Evolutionary conservation across 2,329 filamentous ascomycete species (phyloP).

Genomic region (Neonectria sp.): DNA sequence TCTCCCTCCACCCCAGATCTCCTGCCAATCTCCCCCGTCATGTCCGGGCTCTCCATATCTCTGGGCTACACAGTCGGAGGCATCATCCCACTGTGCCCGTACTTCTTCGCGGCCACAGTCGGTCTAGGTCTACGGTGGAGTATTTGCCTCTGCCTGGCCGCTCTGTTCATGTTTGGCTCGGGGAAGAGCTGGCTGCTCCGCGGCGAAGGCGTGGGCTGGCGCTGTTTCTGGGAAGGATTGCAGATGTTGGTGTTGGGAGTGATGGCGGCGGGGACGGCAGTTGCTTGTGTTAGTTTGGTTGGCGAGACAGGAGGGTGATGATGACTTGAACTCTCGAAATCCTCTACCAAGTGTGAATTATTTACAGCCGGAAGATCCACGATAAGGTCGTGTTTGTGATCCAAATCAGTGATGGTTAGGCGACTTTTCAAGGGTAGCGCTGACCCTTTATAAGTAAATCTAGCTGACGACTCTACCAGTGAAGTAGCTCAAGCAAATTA

Average conservation of each 20-base stretch:
- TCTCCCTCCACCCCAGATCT: neutral
- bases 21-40: constrained; percentile 52
- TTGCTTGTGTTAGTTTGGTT: constrained; percentile 49
- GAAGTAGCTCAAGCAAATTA: constrained; percentile 22
- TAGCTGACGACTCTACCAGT: neutral
- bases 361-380: no score
- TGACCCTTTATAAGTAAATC: neutral
- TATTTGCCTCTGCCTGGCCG: constrained; percentile 66
- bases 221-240: constrained; percentile 49
- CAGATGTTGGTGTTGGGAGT: constrained; percentile 55
- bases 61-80: constrained; percentile 75
- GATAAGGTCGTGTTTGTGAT: no score
- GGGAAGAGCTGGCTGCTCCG: constrained; percentile 64
- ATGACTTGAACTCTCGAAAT: no score
- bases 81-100: constrained; percentile 73
- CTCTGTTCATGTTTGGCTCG: constrained; percentile 71
- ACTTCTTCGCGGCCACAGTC: constrained; percentile 66
- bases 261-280: constrained; percentile 51
- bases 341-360: no score
- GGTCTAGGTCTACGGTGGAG: constrained; percentile 65
- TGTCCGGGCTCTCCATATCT: constrained; percentile 72
- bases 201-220: constrained; percentile 28
- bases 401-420: no score
- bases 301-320: neutral
- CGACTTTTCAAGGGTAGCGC: no score